Conservation (phyloP, 208 protist genomes). For the Phytomonas sp. region DNA sequence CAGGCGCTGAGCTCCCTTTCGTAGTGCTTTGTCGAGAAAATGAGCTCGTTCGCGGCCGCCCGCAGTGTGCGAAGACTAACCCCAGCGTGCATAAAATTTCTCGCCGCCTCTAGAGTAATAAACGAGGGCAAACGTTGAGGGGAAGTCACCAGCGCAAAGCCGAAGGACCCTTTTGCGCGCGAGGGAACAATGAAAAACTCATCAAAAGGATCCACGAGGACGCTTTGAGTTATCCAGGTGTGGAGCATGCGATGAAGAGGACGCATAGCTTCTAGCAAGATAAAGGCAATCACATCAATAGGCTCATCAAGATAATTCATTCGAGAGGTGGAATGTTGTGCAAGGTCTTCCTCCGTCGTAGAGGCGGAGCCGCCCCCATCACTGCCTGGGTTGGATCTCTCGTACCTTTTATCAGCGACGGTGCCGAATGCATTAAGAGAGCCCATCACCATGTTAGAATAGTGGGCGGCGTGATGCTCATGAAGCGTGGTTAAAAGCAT, state of each 20-base stretch:
- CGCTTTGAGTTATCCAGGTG: conserved; percentile 49
- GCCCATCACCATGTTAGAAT: too few relatives aligned
- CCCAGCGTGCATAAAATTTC: conserved; percentile 46
- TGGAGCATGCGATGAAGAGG: conserved; percentile 59
- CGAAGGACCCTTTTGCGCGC: conserved; percentile 40
- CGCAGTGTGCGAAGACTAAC: conserved; percentile 66
- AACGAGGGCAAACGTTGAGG: conserved; percentile 65
- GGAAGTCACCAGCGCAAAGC: conserved; percentile 53
- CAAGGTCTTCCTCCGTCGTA: too few relatives aligned
- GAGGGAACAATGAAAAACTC: conserved; percentile 84
- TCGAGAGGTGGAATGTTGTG: too few relatives aligned
- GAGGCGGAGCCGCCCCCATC: too few relatives aligned
- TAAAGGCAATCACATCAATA: conserved; percentile 43
- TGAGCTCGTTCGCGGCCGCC: conserved; percentile 44
- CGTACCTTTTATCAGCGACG: too few relatives aligned
- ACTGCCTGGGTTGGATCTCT: too few relatives aligned
- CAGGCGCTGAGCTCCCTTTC: conserved; percentile 15
- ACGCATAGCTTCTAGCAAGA: conserved; percentile 39
- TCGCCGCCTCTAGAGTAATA: conserved; percentile 40
- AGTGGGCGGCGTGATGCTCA: too few relatives aligned
- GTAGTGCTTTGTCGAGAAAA: conserved; percentile 23
- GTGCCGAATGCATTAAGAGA: too few relatives aligned
- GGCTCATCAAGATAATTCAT: not conserved
- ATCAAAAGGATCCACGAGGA: conserved; percentile 56
- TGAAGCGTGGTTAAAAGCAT: too few relatives aligned